Evolutionary conservation across 805 yeast genomes (phyloP), one percentile per base, ranked within the genome.

Genomic region (Dipodascus albidus): DNA sequence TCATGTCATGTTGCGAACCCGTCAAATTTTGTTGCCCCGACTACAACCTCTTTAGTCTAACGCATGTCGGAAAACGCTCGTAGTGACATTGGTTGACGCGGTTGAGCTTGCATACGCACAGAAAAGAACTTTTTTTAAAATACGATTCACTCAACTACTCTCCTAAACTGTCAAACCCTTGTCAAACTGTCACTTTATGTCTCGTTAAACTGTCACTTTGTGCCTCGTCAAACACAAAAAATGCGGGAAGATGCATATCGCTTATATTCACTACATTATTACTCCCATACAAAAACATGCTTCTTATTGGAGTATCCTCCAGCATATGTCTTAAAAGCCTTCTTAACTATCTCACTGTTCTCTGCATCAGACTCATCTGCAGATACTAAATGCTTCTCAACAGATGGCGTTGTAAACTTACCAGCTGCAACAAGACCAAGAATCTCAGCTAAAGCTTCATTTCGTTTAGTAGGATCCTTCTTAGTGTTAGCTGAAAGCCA

Each of bases 401-500:
- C 67, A 0, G 80, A 76, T 4, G 79, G 76, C 27, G 74, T 77
- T 23, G 62, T 65, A 27, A 86, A 65, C 52, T 79, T 73, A n/a
- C 83, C 85, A 1, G 70, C 62, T 52, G 80, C 71, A 67, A 82
- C 83, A 59, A 84, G 69, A 49, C 78, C 70, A 47, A 84, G 71
- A 47, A 88, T 71, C 33, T 73, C 78, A 4, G 70, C 57, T 27
- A 86, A 72, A n/a, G 83, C 77, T 2, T 72, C 70, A 44, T 74
- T 72, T 65, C 85, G 85, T 33, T 74, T 72, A 31, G 74, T 74
- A 2, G 93, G 91, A 60, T 84, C 69, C 52, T 71, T 67, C 55
- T 77, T 75, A 51, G 79, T 74, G 72, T 81, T 81, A 48, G 73
- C 80, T 11, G 96, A 85, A 54, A 89, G 82, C 99, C 99, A 93